These are phyloP conservation scores for Cyberlindnera euphorbiae DNA, from an alignment of 805 yeast species.

Conservation along the genomic window DNA sequence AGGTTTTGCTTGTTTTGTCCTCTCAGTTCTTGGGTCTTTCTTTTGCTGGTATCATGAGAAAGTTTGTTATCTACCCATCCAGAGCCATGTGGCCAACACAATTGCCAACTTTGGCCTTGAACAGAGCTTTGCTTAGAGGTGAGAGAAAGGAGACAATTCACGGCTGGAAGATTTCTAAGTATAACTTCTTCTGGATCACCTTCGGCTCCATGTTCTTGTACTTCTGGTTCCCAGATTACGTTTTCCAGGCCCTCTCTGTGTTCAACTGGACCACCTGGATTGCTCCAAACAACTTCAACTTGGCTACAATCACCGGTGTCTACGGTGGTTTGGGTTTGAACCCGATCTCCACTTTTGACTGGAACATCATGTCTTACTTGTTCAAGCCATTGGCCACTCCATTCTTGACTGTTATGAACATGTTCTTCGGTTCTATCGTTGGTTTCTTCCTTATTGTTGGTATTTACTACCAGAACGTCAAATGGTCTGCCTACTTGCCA, in stretches of 20 bases:
- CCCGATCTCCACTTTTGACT: slow-evolving; percentile 50
- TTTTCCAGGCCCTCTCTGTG: slow-evolving; percentile 37
- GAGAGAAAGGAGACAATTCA: slow-evolving; percentile 30
- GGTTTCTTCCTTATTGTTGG: slow-evolving; percentile 32
- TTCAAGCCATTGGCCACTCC: slow-evolving; percentile 40
- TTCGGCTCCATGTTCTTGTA: slow-evolving; percentile 33
- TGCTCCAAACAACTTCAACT: slow-evolving; percentile 41
- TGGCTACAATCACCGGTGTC: slow-evolving; percentile 47
- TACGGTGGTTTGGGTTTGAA: slow-evolving; percentile 45
- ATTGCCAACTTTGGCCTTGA: slow-evolving; percentile 44
- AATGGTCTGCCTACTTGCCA: slow-evolving; percentile 35
- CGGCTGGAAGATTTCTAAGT: slow-evolving; percentile 32
- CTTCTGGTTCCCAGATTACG: slow-evolving; percentile 42
- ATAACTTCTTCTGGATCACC: slow-evolving; percentile 31
- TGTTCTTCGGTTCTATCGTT: slow-evolving; percentile 30
- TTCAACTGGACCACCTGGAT: slow-evolving; percentile 61
- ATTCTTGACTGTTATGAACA: slow-evolving; percentile 32
- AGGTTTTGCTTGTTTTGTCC: slow-evolving; percentile 45
- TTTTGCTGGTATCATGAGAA: slow-evolving; percentile 59
- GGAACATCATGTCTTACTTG: slow-evolving; percentile 34
- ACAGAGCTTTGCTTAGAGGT: slow-evolving; percentile 39
- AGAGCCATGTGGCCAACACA: slow-evolving; percentile 51
- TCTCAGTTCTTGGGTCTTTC: slow-evolving; percentile 65
- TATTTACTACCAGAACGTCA: slow-evolving; percentile 37
- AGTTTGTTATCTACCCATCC: slow-evolving; percentile 48